Evolutionary conservation across 83 land plant genomes (phyloP).

Genomic region (Picea engelmannii): DNA sequence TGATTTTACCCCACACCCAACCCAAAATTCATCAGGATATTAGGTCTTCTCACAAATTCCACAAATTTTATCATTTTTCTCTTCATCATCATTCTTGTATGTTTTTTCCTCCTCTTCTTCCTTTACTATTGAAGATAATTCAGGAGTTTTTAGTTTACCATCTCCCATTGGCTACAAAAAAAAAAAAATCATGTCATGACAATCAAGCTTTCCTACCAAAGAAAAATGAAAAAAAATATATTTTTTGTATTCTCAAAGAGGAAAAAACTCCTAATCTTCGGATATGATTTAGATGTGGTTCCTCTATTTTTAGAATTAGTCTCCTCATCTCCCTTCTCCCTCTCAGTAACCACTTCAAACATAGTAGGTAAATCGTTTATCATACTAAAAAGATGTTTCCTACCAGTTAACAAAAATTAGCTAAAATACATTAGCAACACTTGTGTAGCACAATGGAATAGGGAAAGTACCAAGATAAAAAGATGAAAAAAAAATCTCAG

Average conservation of each 20-base stretch:
- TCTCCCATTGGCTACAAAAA: conserved; percentile 47
- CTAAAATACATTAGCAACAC: too few relatives aligned
- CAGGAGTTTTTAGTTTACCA: conserved; percentile 55
- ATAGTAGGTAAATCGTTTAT: conserved; percentile 93
- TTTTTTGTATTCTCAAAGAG: background rate
- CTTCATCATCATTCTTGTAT: conserved; percentile 77
- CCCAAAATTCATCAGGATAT: too few relatives aligned
- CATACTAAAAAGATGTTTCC: conserved; percentile 85
- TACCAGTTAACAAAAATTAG: too few relatives aligned
- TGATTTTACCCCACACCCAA: too few relatives aligned
- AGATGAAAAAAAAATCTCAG: too few relatives aligned
- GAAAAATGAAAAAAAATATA: background rate
- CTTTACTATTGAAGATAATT: conserved; percentile 4
- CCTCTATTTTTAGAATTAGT: conserved; percentile 61
- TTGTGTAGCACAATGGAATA: too few relatives aligned
- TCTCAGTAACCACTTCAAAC: conserved; percentile 83
- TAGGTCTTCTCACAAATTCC: too few relatives aligned
- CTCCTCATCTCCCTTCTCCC: conserved; percentile 73
- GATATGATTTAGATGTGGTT: conserved; percentile 56
- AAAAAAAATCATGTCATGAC: background rate
- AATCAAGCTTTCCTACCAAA: background rate
- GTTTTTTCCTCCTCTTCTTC: conserved; percentile 41
- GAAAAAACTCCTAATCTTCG: conserved; percentile 34
- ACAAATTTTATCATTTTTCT: conserved; percentile 74
- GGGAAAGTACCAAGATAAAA: too few relatives aligned